Base-by-base conservation (phyloP, 257 asterid genomes). In the Cinchona pubescens region DNA sequence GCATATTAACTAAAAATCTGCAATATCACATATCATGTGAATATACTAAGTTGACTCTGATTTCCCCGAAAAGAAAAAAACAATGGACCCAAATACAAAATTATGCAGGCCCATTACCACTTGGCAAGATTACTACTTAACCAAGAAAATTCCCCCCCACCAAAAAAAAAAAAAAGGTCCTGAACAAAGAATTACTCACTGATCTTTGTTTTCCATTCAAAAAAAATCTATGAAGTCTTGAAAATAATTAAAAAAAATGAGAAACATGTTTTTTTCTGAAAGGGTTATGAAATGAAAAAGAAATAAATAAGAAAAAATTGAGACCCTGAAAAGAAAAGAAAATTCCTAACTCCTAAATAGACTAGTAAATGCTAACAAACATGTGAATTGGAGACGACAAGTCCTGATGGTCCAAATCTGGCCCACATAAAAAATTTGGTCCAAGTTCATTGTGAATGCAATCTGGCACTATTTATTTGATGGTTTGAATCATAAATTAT, bases 321-420 rank as follows among this genome's bases (percentile, higher is more conserved):
- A 21, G 49, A 4, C 32, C 40, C 8, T 9, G 4, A 0, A 25
- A 69, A 37, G 23, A 29, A 30, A 35, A 34, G 11, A 12, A 45
- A 15, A 10, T 37, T 49, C 59, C 48, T 32, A 49, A 19, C 12
- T 42, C 62, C 74, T 34, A 49, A 1, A 8, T 18, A 10, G 38
- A 37, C 12, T n/a, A 16, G 59, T 7, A 69, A 48, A 49, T 48
- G 45, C 74, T 21, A 5, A 34, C 23, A 71, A 38, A 14, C 38
- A 56, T 27, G 19, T 5, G 35, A 34, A 35, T 9, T 38, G 56
- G 32, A 12, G 1, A 38, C 15, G 68, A 19, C 18, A 23, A 56
- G 51, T 71, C 49, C 75, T 21, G n/a, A 40, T 53, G 75, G 35
- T 58, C 68, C 76, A 13, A 72, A n/a, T 51, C 37, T 35, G 75